These are phyloP conservation scores for Wickerhamomyces bovis DNA, from an alignment of 805 yeast species.

Conservation along the genomic window DNA sequence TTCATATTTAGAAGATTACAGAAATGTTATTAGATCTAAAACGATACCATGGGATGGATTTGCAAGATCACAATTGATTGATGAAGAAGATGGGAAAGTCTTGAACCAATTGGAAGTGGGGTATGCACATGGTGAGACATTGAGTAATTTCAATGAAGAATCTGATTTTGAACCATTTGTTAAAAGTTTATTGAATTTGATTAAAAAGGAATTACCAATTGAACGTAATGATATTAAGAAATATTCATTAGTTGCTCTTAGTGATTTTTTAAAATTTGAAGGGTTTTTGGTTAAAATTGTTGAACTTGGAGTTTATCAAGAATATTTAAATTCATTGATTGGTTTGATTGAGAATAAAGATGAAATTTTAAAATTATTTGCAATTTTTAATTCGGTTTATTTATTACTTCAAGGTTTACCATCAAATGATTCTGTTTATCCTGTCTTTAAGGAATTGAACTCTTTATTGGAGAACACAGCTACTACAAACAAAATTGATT, in stretches of 20 bases:
- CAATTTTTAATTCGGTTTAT: conserved; percentile 47
- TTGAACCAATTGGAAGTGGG: conserved; percentile 30
- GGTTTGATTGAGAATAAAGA: conserved; percentile 50
- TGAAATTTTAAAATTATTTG: conserved; percentile 47
- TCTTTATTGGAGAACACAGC: conserved; percentile 21
- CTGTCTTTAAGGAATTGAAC: conserved; percentile 11
- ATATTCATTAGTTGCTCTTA: conserved; percentile 54
- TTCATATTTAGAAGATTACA: conserved; percentile 56
- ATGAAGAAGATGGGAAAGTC: conserved; percentile 56
- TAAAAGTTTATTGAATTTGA: conserved; percentile 45
- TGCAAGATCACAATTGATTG: conserved; percentile 63
- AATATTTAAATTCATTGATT: conserved; percentile 35
- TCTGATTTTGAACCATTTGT: conserved; percentile 46
- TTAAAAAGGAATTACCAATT: conserved; percentile 48
- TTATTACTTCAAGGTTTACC: conserved; percentile 34
- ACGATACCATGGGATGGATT: conserved; percentile 92
- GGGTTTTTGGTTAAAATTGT: conserved; percentile 37
- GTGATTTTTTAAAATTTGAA: conserved; percentile 41
- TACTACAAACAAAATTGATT: conserved; percentile 33
- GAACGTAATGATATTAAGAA: conserved; percentile 53
- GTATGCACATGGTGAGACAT: conserved; percentile 29
- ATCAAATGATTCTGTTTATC: conserved; percentile 16
- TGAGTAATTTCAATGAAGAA: conserved; percentile 31
- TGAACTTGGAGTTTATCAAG: background rate
- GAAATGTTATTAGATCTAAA: conserved; percentile 65